phyloP scores from a whole-genome alignment of 352 stramenopile genomes.

The Pythium oligandrum region DNA sequence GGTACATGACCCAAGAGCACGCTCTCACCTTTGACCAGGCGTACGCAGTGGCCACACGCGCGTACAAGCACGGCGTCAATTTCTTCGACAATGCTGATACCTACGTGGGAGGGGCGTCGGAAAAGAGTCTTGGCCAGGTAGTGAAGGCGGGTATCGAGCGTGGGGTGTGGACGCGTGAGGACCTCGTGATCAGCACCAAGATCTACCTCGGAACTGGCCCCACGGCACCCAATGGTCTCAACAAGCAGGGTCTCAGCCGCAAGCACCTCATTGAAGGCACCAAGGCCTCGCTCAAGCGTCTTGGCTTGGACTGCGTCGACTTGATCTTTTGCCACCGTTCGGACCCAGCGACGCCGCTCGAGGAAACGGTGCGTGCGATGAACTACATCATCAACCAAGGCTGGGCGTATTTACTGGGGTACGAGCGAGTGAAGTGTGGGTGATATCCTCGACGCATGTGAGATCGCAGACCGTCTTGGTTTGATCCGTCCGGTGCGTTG shows the following conservation, averaged over 20 bases:
- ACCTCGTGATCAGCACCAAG: conserved; percentile 61
- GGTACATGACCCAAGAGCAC: conserved; percentile 4
- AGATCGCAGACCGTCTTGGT: conserved; percentile 25
- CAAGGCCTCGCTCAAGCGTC: conserved; percentile 31
- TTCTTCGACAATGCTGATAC: conserved; percentile 49
- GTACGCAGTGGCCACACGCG: conserved; percentile 27
- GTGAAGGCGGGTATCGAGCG: conserved; percentile 20
- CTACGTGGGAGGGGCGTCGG: conserved; percentile 26
- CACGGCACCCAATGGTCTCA: conserved; percentile 12
- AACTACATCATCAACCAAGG: conserved; percentile 35
- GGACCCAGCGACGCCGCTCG: conserved; percentile 27
- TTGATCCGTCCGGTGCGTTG: conserved; percentile 16
- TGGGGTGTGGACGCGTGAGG: conserved; percentile 26
- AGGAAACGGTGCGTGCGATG: conserved; percentile 51
- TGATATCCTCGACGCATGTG: conserved; percentile 37
- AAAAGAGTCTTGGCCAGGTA: conserved; percentile 24
- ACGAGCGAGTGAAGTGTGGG: conserved; percentile 42
- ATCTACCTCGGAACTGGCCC: conserved; percentile 27
- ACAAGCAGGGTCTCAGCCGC: conserved; percentile 23
- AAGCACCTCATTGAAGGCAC: conserved; percentile 50
- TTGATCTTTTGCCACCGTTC: conserved; percentile 32
- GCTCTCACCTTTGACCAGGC: neutral
- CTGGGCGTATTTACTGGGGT: conserved; percentile 43
- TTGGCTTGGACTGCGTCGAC: conserved; percentile 42
- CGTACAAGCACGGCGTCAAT: conserved; percentile 42